These are phyloP conservation scores for Evernia prunastri DNA, from an alignment of 495 filamentous ascomycete genomes.

Conservation along the genomic window DNA sequence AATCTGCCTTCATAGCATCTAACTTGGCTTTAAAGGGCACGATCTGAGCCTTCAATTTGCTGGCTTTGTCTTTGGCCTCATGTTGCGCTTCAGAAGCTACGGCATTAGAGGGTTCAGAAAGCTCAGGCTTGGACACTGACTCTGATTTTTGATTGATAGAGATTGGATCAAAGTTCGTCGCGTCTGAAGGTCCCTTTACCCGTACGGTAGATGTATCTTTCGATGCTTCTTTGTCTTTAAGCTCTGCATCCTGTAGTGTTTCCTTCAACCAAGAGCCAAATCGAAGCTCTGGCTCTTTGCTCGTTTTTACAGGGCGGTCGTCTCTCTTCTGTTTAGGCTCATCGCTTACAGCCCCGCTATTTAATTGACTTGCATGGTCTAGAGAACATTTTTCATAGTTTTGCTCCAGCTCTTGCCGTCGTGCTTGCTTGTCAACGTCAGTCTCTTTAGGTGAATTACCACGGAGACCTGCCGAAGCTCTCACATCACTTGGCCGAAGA, in stretches of 20 bases:
- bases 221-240: not conserved
- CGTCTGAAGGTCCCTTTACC: conserved; percentile 2
- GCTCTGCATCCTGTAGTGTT: not conserved
- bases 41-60: conserved; percentile 25
- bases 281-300: not conserved
- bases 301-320: not conserved
- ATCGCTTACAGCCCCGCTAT: conserved; percentile 22
- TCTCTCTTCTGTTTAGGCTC: conserved; percentile 10
- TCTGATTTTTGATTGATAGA: not conserved
- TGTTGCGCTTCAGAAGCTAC: conserved; percentile 4
- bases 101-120: not conserved
- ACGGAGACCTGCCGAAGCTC: conserved; percentile 35
- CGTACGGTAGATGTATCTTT: not conserved
- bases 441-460: conserved; percentile 28
- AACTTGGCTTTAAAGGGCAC: conserved; percentile 23
- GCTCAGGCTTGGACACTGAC: not conserved
- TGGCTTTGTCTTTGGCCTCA: conserved; percentile 4
- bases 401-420: conserved; percentile 31
- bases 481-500: conserved; percentile 45
- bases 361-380: conserved; percentile 11
- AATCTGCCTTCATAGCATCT: conserved; percentile 19
- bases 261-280: not conserved
- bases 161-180: not conserved
- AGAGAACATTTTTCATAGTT: conserved; percentile 24
- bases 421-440: conserved; percentile 27